These are phyloP conservation scores for Nicotiana undulata DNA, from an alignment of 257 asterid species.

Conservation along the genomic window DNA sequence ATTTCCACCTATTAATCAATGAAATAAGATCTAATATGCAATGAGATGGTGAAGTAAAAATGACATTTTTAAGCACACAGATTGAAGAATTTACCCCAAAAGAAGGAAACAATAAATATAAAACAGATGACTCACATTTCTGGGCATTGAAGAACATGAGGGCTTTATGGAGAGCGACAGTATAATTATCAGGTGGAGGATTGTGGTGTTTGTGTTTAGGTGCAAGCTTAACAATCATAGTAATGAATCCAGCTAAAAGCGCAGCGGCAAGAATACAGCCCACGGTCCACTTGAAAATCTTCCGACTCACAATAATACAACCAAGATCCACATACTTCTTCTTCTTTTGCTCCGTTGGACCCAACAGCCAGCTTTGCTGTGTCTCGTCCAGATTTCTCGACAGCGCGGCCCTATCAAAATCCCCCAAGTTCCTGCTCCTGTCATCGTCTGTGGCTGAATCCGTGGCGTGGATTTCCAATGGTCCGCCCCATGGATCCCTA, in stretches of 20 bases:
- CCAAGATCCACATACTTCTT: slow-evolving; percentile 97
- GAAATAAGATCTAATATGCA: background rate
- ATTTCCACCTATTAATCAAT: background rate
- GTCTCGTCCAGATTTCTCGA: slow-evolving; percentile 91
- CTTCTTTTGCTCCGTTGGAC: slow-evolving; percentile 97
- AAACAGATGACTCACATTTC: slow-evolving; percentile 53
- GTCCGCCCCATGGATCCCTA: slow-evolving; percentile 98
- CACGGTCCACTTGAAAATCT: slow-evolving; percentile 83
- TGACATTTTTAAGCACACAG: background rate
- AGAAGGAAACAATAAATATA: background rate
- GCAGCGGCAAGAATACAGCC: slow-evolving; percentile 73
- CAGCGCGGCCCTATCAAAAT: slow-evolving; percentile 86
- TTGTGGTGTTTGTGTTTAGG: slow-evolving; percentile 62
- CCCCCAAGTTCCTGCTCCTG: slow-evolving; percentile 80
- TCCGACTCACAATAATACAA: slow-evolving; percentile 80
- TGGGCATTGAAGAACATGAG: slow-evolving; percentile 96
- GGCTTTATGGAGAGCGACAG: slow-evolving; percentile 74
- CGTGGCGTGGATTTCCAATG: slow-evolving; percentile 80
- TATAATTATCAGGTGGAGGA: slow-evolving; percentile 91
- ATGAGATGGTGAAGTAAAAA: background rate
- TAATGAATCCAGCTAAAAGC: slow-evolving; percentile 60
- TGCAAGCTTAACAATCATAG: slow-evolving; percentile 72
- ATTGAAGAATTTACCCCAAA: background rate
- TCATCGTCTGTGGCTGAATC: slow-evolving; percentile 99
- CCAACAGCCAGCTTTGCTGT: slow-evolving; percentile 96